Percentiles rank a stretch among this genome's conserved stretches.
Evolutionary conservation across 2,329 filamentous ascomycete genomes (phyloP).

Genomic region (Aspergillus bombycis): DNA sequence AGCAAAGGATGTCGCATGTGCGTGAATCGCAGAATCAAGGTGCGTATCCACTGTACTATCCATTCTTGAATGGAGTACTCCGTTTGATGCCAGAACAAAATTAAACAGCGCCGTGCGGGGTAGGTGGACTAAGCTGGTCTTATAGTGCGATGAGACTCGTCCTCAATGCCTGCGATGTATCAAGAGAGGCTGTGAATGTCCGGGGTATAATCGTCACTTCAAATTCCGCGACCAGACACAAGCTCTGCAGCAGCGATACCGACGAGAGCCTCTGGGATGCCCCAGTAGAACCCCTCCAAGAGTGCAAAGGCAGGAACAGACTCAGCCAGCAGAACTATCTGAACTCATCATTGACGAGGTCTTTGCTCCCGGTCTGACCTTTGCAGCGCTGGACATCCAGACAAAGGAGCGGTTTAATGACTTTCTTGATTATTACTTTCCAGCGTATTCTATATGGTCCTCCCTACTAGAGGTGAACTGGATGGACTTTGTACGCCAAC

Average conservation of each 20-base stretch:
- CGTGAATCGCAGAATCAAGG: slow-evolving; percentile 16
- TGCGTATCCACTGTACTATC: background rate
- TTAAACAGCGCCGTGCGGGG: background rate
- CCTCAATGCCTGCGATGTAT: slow-evolving; percentile 3
- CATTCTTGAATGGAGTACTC: background rate
- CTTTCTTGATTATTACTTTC: slow-evolving; percentile 14
- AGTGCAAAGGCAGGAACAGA: background rate
- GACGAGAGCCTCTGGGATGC: background rate
- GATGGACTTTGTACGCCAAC: slow-evolving; percentile 17
- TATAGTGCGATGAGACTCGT: slow-evolving; percentile 5
- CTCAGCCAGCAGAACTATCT: background rate
- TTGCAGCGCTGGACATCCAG: slow-evolving; percentile 11
- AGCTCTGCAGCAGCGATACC: background rate
- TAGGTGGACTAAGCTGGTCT: background rate
- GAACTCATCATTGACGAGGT: slow-evolving; percentile 10
- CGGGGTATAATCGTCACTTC: slow-evolving; percentile 3
- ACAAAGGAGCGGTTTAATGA: slow-evolving; percentile 13
- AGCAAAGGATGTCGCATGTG: slow-evolving; percentile 15
- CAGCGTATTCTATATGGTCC: background rate
- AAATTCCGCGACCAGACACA: slow-evolving; percentile 4
- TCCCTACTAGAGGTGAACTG: slow-evolving; percentile 9
- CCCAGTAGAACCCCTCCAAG: background rate
- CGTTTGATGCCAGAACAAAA: background rate
- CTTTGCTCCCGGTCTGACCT: slow-evolving; percentile 10
- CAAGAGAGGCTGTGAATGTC: background rate